Conservation (phyloP, 352 stramenopile species). For the Phytophthora tubulina region DNA sequence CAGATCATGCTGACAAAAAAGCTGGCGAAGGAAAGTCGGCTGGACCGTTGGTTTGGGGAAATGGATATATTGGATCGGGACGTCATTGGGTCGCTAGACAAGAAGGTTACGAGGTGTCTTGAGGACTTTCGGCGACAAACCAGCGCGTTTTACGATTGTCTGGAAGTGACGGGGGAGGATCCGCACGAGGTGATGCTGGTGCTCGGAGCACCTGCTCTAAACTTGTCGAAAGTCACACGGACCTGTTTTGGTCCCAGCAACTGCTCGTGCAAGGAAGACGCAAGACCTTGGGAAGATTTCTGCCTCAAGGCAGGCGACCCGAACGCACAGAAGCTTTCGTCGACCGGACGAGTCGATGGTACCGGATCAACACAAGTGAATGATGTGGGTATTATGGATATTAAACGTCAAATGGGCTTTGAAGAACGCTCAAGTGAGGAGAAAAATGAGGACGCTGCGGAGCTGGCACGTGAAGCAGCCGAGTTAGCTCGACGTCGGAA, state of each 20-base stretch:
- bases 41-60: conserved; percentile 62
- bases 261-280: conserved; percentile 64
- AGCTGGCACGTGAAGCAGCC: conserved; percentile 38
- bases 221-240: conserved; percentile 37
- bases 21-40: conserved; percentile 45
- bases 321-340: background rate
- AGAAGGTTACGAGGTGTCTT: conserved; percentile 56
- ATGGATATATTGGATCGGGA: conserved; percentile 76
- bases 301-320: conserved; percentile 36
- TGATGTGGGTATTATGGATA: conserved; percentile 65
- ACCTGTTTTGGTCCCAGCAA: conserved; percentile 51
- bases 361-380: conserved; percentile 9
- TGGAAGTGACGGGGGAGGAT: conserved; percentile 69
- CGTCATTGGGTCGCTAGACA: conserved; percentile 62
- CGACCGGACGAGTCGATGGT: background rate
- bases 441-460: conserved; percentile 22
- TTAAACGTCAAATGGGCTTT: conserved; percentile 78
- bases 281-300: conserved; percentile 65
- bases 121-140: conserved; percentile 42
- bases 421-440: conserved; percentile 37
- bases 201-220: conserved; percentile 20
- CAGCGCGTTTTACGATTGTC: conserved; percentile 57
- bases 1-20: conserved; percentile 47
- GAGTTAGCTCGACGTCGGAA: conserved; percentile 35
- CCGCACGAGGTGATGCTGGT: conserved; percentile 60